These are phyloP conservation scores for Craspedostauros australis DNA, from an alignment of 108 stramenopile genomes.

Conservation along the genomic window DNA sequence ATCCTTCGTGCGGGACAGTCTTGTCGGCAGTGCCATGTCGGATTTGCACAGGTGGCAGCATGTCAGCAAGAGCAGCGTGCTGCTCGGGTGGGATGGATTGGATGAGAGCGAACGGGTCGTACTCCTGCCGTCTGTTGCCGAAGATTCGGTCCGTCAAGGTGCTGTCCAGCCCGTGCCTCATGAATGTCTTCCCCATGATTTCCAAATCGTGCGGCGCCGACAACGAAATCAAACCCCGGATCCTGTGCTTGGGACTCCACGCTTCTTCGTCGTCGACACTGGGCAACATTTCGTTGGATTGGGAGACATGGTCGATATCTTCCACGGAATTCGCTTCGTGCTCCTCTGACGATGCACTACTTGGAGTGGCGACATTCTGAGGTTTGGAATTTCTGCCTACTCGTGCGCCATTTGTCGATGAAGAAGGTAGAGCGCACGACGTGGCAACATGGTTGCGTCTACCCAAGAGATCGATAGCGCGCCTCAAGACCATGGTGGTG, in stretches of 20 bases:
- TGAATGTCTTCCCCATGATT: conserved; percentile 36
- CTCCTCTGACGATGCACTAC: too few relatives aligned
- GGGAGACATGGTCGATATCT: too few relatives aligned
- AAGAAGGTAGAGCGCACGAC: too few relatives aligned
- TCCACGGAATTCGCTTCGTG: too few relatives aligned
- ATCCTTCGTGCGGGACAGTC: conserved; percentile 40
- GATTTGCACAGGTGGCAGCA: conserved; percentile 39
- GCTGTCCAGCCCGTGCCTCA: conserved; percentile 33
- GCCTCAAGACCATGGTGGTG: too few relatives aligned
- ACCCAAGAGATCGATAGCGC: too few relatives aligned
- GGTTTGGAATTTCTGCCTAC: too few relatives aligned
- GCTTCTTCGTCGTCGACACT: neutral
- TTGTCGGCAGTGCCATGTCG: conserved; percentile 48
- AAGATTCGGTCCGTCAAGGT: conserved; percentile 33
- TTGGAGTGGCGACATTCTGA: too few relatives aligned
- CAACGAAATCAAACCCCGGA: conserved; percentile 41
- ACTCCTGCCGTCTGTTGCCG: conserved; percentile 19
- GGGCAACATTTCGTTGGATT: too few relatives aligned
- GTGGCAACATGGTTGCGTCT: too few relatives aligned
- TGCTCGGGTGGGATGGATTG: neutral
- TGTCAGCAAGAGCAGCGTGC: neutral
- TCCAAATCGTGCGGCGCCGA: conserved; percentile 43
- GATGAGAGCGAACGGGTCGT: conserved; percentile 12
- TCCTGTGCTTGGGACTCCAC: conserved; percentile 5
- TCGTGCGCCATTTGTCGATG: too few relatives aligned